Evolutionary conservation across 176 grass and related monocot genomes (phyloP), one percentile per base, ranked within the genome.

Genomic region (Oryza glumipatula): DNA sequence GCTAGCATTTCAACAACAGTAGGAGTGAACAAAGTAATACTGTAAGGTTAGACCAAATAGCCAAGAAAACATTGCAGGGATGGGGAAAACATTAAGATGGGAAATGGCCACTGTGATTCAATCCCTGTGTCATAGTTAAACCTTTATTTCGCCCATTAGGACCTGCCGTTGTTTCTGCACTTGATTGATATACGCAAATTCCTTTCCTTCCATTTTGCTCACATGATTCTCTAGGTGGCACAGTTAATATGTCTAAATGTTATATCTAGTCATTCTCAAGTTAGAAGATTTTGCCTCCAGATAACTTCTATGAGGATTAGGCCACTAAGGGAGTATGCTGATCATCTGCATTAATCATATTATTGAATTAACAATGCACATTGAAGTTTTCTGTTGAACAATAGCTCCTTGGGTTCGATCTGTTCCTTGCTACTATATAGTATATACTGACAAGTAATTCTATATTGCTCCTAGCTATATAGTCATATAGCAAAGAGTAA

Each of bases 221-320:
- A 23, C 0, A 63, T 63, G 58, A 63, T 63, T 63, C n/a, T 63
- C 58, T 63, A 12, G 48, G 3, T 46, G 41, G 45, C 19, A 1
- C 39, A 56, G 36, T 39, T 73, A 17, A 56, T 83, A 70, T 72
- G 21, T 41, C 43, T 22, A 49, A 74, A 61, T 76, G 13, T 21
- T 3, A 70, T 23, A 17, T 30, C 16, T 5, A 21, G 22, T 56
- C 23, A 36, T 77, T 76, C 41, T 82, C 14, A 49, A 49, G 44
- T n/a, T 43, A 44, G 17, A 70, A 41, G 11, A 68, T 82, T 82
- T 44, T 21, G 58, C 6, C 1, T 36, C 22, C 24, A 19, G 19
- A 63, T 63, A 21, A 1, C 3, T n/a, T 70, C 9, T 23, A 77
- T 60, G 41, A 17, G 28, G 28, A 28, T 28, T 71, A 66, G 17